Conservation (phyloP, 1,284 basidiomycete genomes). For the Veloboletus limbatus region DNA sequence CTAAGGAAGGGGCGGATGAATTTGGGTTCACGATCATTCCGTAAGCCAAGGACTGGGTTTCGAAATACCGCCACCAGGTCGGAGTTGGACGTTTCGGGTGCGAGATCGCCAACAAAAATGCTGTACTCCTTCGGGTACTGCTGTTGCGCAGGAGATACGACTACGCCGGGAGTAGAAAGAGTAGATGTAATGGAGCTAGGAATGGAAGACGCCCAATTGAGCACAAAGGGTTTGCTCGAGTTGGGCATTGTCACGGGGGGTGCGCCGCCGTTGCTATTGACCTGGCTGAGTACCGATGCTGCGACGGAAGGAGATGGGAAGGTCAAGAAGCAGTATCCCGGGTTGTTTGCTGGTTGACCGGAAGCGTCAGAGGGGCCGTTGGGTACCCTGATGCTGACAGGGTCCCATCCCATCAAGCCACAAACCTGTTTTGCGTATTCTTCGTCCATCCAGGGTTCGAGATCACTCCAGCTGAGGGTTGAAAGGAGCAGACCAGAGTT, state of each 20-base stretch:
- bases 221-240: slow-evolving; percentile 67
- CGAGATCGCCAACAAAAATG: slow-evolving; percentile 88
- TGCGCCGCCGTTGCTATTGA: slow-evolving; percentile 47
- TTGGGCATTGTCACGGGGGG: slow-evolving; percentile 73
- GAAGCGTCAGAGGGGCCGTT: slow-evolving; percentile 58
- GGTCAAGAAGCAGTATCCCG: slow-evolving; percentile 84
- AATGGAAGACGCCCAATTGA: slow-evolving; percentile 78
- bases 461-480: slow-evolving; percentile 77
- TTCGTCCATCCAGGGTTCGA: slow-evolving; percentile 92
- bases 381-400: slow-evolving; percentile 67
- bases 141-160: slow-evolving; percentile 41
- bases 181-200: slow-evolving; percentile 43
- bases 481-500: slow-evolving; percentile 40
- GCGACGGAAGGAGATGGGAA: slow-evolving; percentile 75
- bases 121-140: slow-evolving; percentile 81
- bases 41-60: slow-evolving; percentile 77
- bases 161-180: slow-evolving; percentile 35
- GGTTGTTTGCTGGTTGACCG: slow-evolving; percentile 70
- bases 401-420: slow-evolving; percentile 75
- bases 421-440: slow-evolving; percentile 84
- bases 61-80: slow-evolving; percentile 87
- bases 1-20: slow-evolving; percentile 83
- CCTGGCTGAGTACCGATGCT: slow-evolving; percentile 66
- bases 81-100: slow-evolving; percentile 85
- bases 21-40: slow-evolving; percentile 77